Evolutionary conservation across 495 filamentous ascomycete species (phyloP).

Genomic region (Podospora appendiculata): DNA sequence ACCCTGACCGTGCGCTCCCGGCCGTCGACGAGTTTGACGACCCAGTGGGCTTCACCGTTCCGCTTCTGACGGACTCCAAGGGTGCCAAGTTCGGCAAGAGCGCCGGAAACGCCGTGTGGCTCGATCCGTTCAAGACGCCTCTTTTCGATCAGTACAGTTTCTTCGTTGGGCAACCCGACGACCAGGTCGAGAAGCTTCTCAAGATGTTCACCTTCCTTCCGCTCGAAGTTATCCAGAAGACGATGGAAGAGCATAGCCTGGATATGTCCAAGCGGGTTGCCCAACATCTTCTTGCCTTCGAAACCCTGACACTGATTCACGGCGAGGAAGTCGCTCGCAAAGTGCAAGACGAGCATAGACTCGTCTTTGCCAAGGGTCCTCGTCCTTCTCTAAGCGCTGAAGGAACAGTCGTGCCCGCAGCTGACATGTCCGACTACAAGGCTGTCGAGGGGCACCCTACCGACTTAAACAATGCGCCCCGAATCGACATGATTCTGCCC

Average conservation of each 20-base stretch:
- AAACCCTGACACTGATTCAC: constrained; percentile 74
- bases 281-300: constrained; percentile 72
- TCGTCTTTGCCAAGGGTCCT: constrained; percentile 33
- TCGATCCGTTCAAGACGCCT: constrained; percentile 72
- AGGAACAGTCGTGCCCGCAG: neutral
- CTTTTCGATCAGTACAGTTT: constrained; percentile 82
- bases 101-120: constrained; percentile 90
- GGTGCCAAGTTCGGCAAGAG: constrained; percentile 95
- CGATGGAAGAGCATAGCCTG: constrained; percentile 58
- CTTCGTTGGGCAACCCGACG: constrained; percentile 78
- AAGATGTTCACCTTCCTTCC: constrained; percentile 90
- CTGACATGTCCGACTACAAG: constrained; percentile 3
- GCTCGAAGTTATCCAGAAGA: constrained; percentile 47
- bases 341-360: constrained; percentile 50
- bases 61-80: constrained; percentile 74
- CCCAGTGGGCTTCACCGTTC: constrained; percentile 82
- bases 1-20: constrained; percentile 19
- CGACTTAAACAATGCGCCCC: constrained; percentile 42
- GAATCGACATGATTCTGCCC: constrained; percentile 55
- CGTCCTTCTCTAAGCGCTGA: too few species aligned
- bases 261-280: constrained; percentile 65
- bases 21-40: constrained; percentile 29
- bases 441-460: constrained; percentile 20
- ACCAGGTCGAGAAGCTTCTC: constrained; percentile 68
- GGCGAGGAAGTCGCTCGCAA: constrained; percentile 50